A percentile compares a stretch with the other conserved stretches of the same genome.
phyloP scores from a whole-genome alignment of 2,329 filamentous ascomycete genomes.

The Sporothrix curviconia region DNA sequence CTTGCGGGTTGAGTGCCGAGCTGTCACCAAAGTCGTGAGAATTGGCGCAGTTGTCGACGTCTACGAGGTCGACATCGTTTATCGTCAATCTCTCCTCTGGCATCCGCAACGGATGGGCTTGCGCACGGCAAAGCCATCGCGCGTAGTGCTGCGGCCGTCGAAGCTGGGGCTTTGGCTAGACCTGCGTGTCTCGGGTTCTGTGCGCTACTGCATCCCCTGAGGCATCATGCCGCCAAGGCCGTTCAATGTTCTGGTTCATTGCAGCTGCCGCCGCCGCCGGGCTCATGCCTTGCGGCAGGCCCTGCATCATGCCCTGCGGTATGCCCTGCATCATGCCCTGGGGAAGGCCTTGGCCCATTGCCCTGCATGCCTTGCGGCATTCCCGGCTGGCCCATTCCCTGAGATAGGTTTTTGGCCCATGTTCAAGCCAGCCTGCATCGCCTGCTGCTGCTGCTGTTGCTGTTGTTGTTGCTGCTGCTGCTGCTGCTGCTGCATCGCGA shows the following conservation, averaged over 20 bases:
- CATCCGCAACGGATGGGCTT: no score
- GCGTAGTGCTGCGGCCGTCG: no score
- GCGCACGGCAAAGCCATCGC: no score
- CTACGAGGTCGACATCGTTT: not conserved
- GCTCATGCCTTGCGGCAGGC: slow-evolving; percentile 12
- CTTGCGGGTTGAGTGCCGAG: no score
- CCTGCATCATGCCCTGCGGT: slow-evolving; percentile 17
- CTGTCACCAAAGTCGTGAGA: no score
- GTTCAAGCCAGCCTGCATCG: slow-evolving; percentile 9
- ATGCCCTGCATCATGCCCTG: slow-evolving; percentile 15
- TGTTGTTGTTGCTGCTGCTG: slow-evolving; percentile 19
- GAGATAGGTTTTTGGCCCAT: not conserved
- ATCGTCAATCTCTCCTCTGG: not conserved
- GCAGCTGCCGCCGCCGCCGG: not conserved
- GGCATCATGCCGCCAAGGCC: slow-evolving; percentile 51
- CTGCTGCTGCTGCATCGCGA: slow-evolving; percentile 7
- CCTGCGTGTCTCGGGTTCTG: no score
- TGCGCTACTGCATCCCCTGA: slow-evolving; percentile 31
- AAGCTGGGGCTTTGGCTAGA: no score
- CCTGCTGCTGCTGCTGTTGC: slow-evolving; percentile 17
- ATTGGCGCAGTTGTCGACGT: not conserved
- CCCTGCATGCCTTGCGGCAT: slow-evolving; percentile 11
- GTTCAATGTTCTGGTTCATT: slow-evolving; percentile 15
- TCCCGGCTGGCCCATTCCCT: slow-evolving; percentile 12
- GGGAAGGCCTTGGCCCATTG: not conserved